Evolutionary conservation across 805 yeast genomes (phyloP).

Genomic region (Pichia membranifaciens): DNA sequence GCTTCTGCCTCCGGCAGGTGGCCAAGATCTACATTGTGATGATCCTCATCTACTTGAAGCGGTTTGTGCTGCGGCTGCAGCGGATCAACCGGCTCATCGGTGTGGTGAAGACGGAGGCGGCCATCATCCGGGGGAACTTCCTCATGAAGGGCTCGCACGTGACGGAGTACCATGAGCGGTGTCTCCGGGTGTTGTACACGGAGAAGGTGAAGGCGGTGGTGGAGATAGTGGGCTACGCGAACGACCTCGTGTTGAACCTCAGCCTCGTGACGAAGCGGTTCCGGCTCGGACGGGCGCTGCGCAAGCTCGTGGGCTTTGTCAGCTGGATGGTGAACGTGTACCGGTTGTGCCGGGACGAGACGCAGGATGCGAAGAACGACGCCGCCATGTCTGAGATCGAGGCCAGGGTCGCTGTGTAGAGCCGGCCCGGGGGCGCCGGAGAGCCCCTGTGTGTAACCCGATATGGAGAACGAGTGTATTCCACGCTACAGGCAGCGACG

Average conservation of each 20-base stretch:
- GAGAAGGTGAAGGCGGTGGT: constrained; percentile 23
- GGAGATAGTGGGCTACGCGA: constrained; percentile 28
- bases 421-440: too few species aligned
- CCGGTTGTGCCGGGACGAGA: constrained; percentile 25
- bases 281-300: constrained; percentile 20
- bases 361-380: constrained; percentile 17
- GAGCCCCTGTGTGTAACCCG: too few species aligned
- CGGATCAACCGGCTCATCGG: constrained; percentile 21
- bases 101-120: constrained; percentile 21
- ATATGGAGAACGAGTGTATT: too few species aligned
- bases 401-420: neutral
- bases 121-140: constrained; percentile 12
- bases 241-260: constrained; percentile 28
- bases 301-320: constrained; percentile 20
- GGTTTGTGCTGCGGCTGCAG: constrained; percentile 19
- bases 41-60: constrained; percentile 25
- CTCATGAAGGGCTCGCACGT: constrained; percentile 6
- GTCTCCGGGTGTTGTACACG: constrained; percentile 20
- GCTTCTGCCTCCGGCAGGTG: constrained; percentile 18
- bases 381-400: constrained; percentile 1
- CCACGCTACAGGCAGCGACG: too few species aligned
- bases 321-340: constrained; percentile 29
- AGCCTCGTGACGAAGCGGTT: constrained; percentile 21
- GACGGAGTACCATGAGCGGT: constrained; percentile 11
- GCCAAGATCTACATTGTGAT: constrained; percentile 28